Base-by-base conservation (phyloP, 257 asterid species). In the Verbascum thapsus region DNA sequence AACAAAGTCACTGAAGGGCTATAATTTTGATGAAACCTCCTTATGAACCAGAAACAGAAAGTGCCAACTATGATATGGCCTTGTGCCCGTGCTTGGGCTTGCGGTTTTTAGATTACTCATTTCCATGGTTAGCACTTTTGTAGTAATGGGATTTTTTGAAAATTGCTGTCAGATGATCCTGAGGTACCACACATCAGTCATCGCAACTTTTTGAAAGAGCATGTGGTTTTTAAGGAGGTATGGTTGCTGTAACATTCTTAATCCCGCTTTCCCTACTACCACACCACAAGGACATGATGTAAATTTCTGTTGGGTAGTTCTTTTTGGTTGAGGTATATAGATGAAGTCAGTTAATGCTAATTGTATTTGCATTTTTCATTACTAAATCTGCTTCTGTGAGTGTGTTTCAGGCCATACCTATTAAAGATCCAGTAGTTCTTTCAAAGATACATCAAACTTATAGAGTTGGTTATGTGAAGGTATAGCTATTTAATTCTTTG, bases 361-460 rank as follows among this genome's bases (percentile, higher is more conserved):
- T 53, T 19, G 17, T 23, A 15, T 66, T 63, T 58, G 13, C 64
- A 38, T 53, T 72, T 26, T 55, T 26, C 54, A 45, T 58, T 40
- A 60, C 61, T 49, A 48, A 49, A 73, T 78, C 39, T 64, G 26
- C 17, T 59, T 38, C 15, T 32, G 35, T 68, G 68, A 38, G 58
- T 61, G 61, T 69, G 22, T 63, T 66, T 47, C 75, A 92, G 99
- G 99, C 87, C 34, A 80, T 94, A 64, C 91, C 95, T 54, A 90
- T 94, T 61, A 88, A 87, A 83, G 88, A 94, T 67, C 83, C 88
- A 37, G 64, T 76, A 63, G 95, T 81, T 63, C 83, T 81, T 48
- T 94, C 97, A 11, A 94, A 84, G 85, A 87, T 94, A 72, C 99
- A 94, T 83, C 99, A 94, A 70, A 81, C 95, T 37, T 94, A 90